These are phyloP conservation scores for Priceomyces fermenticarens DNA, from an alignment of 805 yeast species.

Conservation along the genomic window DNA sequence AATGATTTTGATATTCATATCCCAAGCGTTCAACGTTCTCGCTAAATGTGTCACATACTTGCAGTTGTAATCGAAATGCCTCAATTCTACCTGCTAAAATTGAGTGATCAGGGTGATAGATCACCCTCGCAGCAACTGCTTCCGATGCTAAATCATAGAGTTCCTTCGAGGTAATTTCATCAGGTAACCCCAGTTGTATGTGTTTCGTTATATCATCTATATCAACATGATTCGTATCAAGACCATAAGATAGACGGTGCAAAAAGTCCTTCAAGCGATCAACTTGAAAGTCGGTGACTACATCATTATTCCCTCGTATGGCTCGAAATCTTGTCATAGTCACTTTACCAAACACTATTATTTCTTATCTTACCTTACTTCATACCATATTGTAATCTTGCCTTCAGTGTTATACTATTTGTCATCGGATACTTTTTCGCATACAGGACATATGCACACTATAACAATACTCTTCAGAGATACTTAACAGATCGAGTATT, in stretches of 20 bases:
- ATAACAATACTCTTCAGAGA: neutral
- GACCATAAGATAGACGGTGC: conserved; percentile 8
- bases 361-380: neutral
- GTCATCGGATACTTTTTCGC: conserved; percentile 9
- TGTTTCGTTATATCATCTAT: conserved; percentile 14
- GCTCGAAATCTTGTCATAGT: neutral
- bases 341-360: neutral
- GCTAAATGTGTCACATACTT: conserved; percentile 18
- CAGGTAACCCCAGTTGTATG: conserved; percentile 19
- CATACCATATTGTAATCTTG: neutral
- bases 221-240: conserved; percentile 11
- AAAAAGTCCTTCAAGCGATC: conserved; percentile 9
- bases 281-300: neutral
- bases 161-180: conserved; percentile 12
- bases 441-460: neutral
- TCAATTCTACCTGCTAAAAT: conserved; percentile 36
- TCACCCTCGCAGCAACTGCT: conserved; percentile 29
- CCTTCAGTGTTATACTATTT: neutral
- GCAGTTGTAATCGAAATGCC: conserved; percentile 24
- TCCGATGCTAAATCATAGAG: conserved; percentile 31
- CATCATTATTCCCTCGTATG: neutral
- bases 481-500: no score
- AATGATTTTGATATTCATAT: conserved; percentile 8
- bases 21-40: conserved; percentile 19
- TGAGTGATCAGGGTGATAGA: conserved; percentile 34